Evolutionary conservation across 78 protist species (phyloP), one percentile per base, ranked within the genome.

Genomic region (Thecamonas trahens): DNA sequence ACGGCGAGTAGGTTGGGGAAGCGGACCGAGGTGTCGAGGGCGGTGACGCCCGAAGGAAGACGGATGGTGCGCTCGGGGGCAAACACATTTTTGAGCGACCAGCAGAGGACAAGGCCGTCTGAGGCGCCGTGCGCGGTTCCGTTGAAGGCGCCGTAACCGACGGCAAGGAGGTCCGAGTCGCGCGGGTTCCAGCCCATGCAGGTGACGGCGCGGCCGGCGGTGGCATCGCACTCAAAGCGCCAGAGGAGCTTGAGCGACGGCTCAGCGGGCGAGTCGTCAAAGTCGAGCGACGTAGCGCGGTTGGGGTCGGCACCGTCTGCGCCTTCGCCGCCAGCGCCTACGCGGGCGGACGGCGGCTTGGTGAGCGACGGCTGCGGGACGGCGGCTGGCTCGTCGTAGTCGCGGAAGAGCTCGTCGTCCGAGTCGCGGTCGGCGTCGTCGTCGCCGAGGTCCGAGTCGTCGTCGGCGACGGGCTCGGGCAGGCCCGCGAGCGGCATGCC

Each of bases 1-100:
- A 68, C 93, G 9, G 89, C 83, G 32, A 88, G 77, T 2, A 74
- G 60, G 67, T 38, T 35, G 14, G 78, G 60, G 24, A 55, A 47
- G 22, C 1, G 22, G 6, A 0, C 8, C 29, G 72, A 47, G 55
- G 67, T 78, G 62, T 40, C 80, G 22, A 83, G 26, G 5, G 76
- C 0, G n/a, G 70, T 67, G 42, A 60, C 85, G 47, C 76, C 69
- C 45, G 37, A 67, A 26, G 55, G 15, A 2, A 53, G n/a, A 13
- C 5, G 44, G 39, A 49, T 49, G 58, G 70, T 40, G 24, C 65
- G 62, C 37, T 62, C 60, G 28, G 71, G 71, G 22, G 34, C 74
- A 61, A 1, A 52, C 3, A 57, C 74, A 34, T 74, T 74, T 70
- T 74, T 74, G 34, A 81, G 73, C 24, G 82, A 70, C 87, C 87